A percentile compares a stretch with the other conserved stretches of the same genome.
phyloP scores from a whole-genome alignment of 1,139 yeast genomes.

The Meyerozyma guilliermondii region DNA sequence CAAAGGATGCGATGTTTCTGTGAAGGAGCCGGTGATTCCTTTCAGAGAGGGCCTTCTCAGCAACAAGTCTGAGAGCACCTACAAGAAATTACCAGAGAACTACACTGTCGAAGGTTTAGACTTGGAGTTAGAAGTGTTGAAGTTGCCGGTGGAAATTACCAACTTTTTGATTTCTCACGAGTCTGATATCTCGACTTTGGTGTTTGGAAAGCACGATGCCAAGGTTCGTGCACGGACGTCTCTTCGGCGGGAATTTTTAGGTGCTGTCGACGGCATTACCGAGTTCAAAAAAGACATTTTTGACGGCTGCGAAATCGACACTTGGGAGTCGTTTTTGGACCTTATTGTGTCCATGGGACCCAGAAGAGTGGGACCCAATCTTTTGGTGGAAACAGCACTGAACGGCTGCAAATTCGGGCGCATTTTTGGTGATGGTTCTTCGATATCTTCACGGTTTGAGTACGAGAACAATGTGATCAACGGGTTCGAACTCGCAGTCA shows the following conservation, averaged over 20 bases:
- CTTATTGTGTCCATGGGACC: conserved; percentile 73
- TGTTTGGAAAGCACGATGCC: conserved; percentile 15
- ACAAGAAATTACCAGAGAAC: conserved; percentile 35
- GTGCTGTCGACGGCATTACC: conserved; percentile 23
- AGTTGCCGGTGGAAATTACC: conserved; percentile 51
- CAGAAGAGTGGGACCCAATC: conserved; percentile 68
- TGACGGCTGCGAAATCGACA: conserved; percentile 7
- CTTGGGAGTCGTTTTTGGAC: conserved; percentile 25
- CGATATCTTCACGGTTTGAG: conserved; percentile 26
- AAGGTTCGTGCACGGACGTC: conserved; percentile 9
- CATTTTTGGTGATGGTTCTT: conserved; percentile 13
- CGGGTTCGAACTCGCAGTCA: conserved; percentile 80
- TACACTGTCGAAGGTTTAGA: conserved; percentile 42
- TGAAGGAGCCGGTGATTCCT: conserved; percentile 93
- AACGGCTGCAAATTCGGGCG: conserved; percentile 26
- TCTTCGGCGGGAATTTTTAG: conserved; percentile 26
- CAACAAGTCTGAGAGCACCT: conserved; percentile 9
- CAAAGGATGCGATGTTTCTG: conserved; percentile 70
- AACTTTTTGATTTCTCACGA: conserved; percentile 48
- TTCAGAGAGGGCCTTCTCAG: conserved; percentile 77
- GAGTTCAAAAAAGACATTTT: conserved; percentile 11
- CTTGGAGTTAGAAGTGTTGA: conserved; percentile 47
- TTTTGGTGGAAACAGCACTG: conserved; percentile 54
- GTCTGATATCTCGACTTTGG: conserved; percentile 20
- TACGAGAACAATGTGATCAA: conserved; percentile 67